Evolutionary conservation across 495 filamentous ascomycete species (phyloP).

Genomic region (Penicillium dipodomyicola): DNA sequence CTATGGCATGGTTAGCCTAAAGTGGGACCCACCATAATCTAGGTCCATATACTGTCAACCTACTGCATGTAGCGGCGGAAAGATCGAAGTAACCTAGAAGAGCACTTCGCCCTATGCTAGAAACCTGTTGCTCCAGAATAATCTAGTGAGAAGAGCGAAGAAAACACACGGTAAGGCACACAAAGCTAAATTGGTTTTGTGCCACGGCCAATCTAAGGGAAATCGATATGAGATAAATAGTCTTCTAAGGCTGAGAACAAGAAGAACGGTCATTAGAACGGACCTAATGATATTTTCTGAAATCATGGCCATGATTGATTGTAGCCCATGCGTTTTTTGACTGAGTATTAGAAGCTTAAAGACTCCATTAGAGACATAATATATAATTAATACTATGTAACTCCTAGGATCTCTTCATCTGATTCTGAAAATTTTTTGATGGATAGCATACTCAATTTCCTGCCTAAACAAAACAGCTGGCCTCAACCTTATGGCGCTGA

Average conservation of each 20-base stretch:
- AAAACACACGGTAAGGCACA: too few species aligned
- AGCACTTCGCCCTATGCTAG: too few species aligned
- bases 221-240: too few species aligned
- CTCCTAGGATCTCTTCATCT: neutral
- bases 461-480: neutral
- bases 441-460: neutral
- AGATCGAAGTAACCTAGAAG: too few species aligned
- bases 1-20: too few species aligned
- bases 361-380: neutral
- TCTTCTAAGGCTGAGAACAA: neutral
- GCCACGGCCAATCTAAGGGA: too few species aligned
- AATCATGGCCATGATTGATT: neutral
- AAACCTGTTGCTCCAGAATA: too few species aligned
- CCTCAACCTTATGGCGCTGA: neutral
- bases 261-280: neutral
- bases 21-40: too few species aligned
- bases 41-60: too few species aligned
- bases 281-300: neutral
- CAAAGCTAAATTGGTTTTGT: too few species aligned
- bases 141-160: too few species aligned
- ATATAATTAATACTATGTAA: neutral
- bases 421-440: neutral
- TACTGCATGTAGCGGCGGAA: too few species aligned
- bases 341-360: neutral
- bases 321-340: neutral